Evolutionary conservation across 1,284 basidiomycete genomes (phyloP), one percentile per base, ranked within the genome.

Genomic region (Boletellus dicymbophilus): DNA sequence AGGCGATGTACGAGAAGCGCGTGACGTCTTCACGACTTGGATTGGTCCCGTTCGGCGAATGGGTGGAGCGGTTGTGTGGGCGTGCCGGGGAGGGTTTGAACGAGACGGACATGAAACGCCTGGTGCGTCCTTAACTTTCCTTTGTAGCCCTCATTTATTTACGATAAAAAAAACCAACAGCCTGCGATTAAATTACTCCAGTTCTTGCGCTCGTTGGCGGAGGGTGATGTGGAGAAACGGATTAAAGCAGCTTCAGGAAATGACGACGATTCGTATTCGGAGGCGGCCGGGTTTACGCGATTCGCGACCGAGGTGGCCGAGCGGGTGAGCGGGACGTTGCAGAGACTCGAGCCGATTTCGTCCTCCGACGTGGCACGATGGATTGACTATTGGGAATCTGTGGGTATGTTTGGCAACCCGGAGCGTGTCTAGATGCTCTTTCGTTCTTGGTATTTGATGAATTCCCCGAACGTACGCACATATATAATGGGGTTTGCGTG

Each of bases 41-140:
- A 6, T 30, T 67, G n/a, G 42, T 69, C 15, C 56, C 59, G 6
- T 63, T 59, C 37, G 20, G 28, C 1, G 48, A 63, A 20, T 70
- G 63, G 61, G 54, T 68, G 39, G 44, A 41, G 15, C 43, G 46
- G 18, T 31, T 63, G 23, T 55, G 63, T 20, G 50, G 38, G 25
- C 23, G n/a, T 9, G 49, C 44, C 16, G 34, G 23, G 9, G 34
- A 21, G 16, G 37, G 41, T 41, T 27, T 34, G 18, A 47, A 20
- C 25, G 52, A 62, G 37, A 43, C 42, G 15, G 47, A 48, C 9
- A 53, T 59, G 22, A n/a, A 27, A 11, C 21, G 27, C 7, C 22
- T 44, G 27, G 27, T 31, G 6, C 30, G 22, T 30, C 23, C 12
- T 21, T 34, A 31, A 44, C 16, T 6, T 21, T 18, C 12, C 30